A percentile compares a stretch with the other conserved stretches of the same genome.
phyloP scores from a whole-genome alignment of 257 asterid species.

The Linaria vulgaris region DNA sequence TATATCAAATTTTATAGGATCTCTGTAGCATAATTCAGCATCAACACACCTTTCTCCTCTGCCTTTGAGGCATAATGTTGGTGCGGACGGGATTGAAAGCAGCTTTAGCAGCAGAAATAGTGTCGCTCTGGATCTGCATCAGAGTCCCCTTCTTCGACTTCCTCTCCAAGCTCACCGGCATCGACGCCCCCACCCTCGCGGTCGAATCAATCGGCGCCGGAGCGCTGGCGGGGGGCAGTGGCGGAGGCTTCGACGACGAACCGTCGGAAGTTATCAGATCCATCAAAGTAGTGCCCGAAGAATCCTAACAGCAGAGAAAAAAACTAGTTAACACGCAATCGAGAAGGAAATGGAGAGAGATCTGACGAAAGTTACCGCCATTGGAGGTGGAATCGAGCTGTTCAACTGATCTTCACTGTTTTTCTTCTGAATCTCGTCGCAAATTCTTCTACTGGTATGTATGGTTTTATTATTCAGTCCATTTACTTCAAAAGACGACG shows the following conservation, averaged over 20 bases:
- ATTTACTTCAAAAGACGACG: no score
- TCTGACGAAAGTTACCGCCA: constrained; percentile 35
- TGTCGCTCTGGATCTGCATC: constrained; percentile 98
- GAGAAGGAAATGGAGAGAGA: constrained; percentile 1
- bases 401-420: neutral
- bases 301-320: constrained; percentile 48
- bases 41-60: constrained; percentile 63
- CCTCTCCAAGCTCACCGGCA: constrained; percentile 67
- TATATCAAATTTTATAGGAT: no score
- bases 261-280: constrained; percentile 98
- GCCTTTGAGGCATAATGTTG: constrained; percentile 82
- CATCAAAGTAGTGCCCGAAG: constrained; percentile 91
- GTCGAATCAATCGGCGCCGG: constrained; percentile 52
- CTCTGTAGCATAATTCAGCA: neutral
- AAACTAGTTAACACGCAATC: neutral
- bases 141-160: constrained; percentile 84
- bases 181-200: constrained; percentile 40
- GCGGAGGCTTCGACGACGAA: constrained; percentile 52
- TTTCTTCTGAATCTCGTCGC: constrained; percentile 1
- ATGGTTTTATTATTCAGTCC: no score
- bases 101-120: constrained; percentile 89
- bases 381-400: constrained; percentile 3
- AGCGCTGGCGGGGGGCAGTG: constrained; percentile 52
- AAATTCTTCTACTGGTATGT: neutral
- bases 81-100: constrained; percentile 79